These are phyloP conservation scores for Colletotrichum horii DNA, from an alignment of 2,329 filamentous ascomycete species.

Conservation along the genomic window DNA sequence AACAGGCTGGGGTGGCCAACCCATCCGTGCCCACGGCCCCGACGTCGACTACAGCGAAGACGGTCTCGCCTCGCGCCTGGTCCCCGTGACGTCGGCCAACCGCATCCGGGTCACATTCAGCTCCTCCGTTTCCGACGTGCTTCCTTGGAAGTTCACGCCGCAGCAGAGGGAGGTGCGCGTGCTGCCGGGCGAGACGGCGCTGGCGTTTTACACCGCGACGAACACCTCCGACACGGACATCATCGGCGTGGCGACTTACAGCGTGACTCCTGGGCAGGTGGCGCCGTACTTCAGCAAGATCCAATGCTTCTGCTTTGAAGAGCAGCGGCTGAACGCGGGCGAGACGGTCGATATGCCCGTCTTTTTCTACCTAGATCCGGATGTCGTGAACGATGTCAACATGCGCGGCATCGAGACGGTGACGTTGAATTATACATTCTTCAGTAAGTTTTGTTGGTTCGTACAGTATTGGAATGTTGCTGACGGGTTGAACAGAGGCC, in stretches of 20 bases:
- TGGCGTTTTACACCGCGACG: conserved; percentile 97
- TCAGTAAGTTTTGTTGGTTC: conserved; percentile 71
- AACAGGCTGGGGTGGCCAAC: conserved; percentile 91
- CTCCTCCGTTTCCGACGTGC: conserved; percentile 89
- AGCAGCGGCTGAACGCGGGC: conserved; percentile 89
- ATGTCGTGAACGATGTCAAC: conserved; percentile 87
- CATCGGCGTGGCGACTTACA: conserved; percentile 97
- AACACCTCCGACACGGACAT: conserved; percentile 92
- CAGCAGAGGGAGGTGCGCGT: conserved; percentile 97
- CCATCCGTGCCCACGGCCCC: conserved; percentile 75
- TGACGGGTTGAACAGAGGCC: conserved; percentile 37
- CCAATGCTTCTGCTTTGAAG: conserved; percentile 99
- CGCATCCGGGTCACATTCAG: conserved; percentile 96
- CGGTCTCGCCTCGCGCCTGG: conserved; percentile 77
- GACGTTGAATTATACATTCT: conserved; percentile 96
- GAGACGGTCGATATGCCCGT: conserved; percentile 99
- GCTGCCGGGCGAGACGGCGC: conserved; percentile 91
- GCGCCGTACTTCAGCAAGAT: conserved; percentile 99
- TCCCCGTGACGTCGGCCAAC: conserved; percentile 79
- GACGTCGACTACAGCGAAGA: conserved; percentile 49
- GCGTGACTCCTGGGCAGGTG: conserved; percentile 93
- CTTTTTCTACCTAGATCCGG: conserved; percentile 98
- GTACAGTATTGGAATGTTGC: background rate
- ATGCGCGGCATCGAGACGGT: conserved; percentile 96
- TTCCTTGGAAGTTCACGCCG: conserved; percentile 96